phyloP scores from a whole-genome alignment of 2,329 filamentous ascomycete genomes.

The Salinomyces thailandicus region DNA sequence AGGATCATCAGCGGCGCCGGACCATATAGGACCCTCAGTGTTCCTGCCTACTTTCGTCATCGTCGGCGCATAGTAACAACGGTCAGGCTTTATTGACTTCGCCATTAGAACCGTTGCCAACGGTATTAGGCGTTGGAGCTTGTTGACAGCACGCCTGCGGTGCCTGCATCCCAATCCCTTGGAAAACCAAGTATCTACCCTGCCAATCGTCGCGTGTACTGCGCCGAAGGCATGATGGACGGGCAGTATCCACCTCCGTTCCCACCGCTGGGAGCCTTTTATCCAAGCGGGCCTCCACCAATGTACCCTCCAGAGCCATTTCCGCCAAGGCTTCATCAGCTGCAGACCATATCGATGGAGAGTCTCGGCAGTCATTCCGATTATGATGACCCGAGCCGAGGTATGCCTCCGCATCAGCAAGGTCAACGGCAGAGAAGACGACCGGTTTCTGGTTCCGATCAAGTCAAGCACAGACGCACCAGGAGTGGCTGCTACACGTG shows the following conservation, averaged over 20 bases:
- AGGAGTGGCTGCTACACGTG: constrained; percentile 92
- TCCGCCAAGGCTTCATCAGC: constrained; percentile 19
- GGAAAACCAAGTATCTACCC: no score
- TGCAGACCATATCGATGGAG: constrained; percentile 25
- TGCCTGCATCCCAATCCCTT: no score
- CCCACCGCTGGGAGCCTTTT: constrained; percentile 21
- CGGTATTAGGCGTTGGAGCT: constrained; percentile 11
- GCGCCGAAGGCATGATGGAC: constrained; percentile 16
- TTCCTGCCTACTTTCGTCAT: constrained; percentile 8
- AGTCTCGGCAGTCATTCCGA: constrained; percentile 24
- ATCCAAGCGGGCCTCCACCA: constrained; percentile 20
- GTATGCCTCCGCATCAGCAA: constrained; percentile 17
- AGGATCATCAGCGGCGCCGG: constrained; percentile 8
- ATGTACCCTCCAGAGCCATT: constrained; percentile 21
- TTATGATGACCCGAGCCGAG: constrained; percentile 20
- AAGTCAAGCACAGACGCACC: constrained; percentile 86
- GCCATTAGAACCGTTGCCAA: constrained; percentile 10
- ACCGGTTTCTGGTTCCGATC: constrained; percentile 40
- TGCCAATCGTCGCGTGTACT: constrained; percentile 8
- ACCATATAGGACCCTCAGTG: constrained; percentile 6
- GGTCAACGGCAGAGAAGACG: constrained; percentile 19
- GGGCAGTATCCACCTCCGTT: constrained; percentile 21
- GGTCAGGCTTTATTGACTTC: constrained; percentile 2
- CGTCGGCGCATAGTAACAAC: constrained; percentile 4
- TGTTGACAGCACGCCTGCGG: no score